Evolutionary conservation across 192 early-diverging fungal species (phyloP), one percentile per base, ranked within the genome.

Genomic region (Backusella parvicylindrica): DNA sequence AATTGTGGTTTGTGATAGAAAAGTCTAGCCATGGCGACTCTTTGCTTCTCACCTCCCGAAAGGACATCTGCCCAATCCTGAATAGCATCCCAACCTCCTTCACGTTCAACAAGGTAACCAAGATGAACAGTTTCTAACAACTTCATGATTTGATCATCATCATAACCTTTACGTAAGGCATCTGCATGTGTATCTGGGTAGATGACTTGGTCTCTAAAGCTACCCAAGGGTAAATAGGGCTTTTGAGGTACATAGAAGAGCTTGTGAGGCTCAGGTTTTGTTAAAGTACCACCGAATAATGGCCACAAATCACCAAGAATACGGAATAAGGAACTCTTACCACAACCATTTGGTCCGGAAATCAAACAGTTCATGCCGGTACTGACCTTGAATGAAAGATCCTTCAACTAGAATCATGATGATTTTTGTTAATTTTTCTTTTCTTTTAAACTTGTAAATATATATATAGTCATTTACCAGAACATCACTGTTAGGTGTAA

Each of bases 181-280:
- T 93, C 87, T 33, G 75, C 72, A 71, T 80, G 83, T n/a, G 91
- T 94, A 81, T 95, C 89, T 7, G 94, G 94, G 73, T 96, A 96
- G 66, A 94, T 96, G 11, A 96, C 84, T 70, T 94, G 93, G 79
- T 95, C 94, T 38, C 94, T 84, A 76, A 96, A 85, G 2, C 90
- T 94, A 9, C 94, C 93, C 37, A 92, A 49, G 21, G 92, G 86
- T 49, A 95, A 81, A 76, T 95, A 95, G 7, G 94, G 94, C 50
- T 92, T 91, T 74, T 96, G 94, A n/a, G 94, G 94, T 5, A 96
- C 91, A 81, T 96, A 96, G 68, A 96, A 94, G 50, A 96, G 84
- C 76, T 88, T 88, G 18, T 83, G 84, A 31, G 87, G 76, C 12
- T 82, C 74, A 16, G 89, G 89, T 60, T 89, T 89, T 2, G 86